Base-by-base conservation (phyloP, 805 yeast species). In the Myxozyma mucilagina region DNA sequence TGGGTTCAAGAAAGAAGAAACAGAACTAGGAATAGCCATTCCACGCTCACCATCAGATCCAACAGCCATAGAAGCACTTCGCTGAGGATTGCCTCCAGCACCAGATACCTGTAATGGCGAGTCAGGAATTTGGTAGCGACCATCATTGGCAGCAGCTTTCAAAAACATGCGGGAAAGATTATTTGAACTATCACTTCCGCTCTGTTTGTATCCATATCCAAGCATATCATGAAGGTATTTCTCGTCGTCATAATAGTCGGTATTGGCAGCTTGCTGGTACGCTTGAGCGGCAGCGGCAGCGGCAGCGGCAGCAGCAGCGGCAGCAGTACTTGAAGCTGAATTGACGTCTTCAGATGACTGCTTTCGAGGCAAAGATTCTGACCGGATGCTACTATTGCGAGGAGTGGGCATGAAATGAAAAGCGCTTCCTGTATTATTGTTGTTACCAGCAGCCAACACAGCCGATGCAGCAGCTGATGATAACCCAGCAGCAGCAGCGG, bases 91-190 rank as follows among this genome's bases (percentile, higher is more conserved):
- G 20, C 34, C 44, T 8, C 58, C 53, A 20, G 35, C 29, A 31
- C 52, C 47, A 11, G 36, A 57, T 11, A n/a, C 47, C 6, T 45
- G 47, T 7, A 52, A 24, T 2, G 66, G 66, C 11, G 66, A 63
- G 48, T 60, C 66, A 8, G 66, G 66, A 5, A 63, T 52, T 45
- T 63, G 66, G 34, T 63, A 63, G 13, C 66, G 64, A 4, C 66
- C 66, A 47, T 63, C 66, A 49, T 55, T 63, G 18, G 66, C 66
- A 16, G 66, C 66, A 7, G 66, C 66, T 32, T 63, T 63, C 55
- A 63, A 41, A 47, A 63, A 63, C 61, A 63, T 53, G 18, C 66
- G 61, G 29, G 66, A 63, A 11, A 63, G 36, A 42, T 63, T 59
- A 20, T 58, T 53, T 10, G 61, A 43, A 49, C 42, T 41, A 38